Evolutionary conservation across 2,329 filamentous ascomycete genomes (phyloP).

Genomic region (Aspergillus costaricaensis): DNA sequence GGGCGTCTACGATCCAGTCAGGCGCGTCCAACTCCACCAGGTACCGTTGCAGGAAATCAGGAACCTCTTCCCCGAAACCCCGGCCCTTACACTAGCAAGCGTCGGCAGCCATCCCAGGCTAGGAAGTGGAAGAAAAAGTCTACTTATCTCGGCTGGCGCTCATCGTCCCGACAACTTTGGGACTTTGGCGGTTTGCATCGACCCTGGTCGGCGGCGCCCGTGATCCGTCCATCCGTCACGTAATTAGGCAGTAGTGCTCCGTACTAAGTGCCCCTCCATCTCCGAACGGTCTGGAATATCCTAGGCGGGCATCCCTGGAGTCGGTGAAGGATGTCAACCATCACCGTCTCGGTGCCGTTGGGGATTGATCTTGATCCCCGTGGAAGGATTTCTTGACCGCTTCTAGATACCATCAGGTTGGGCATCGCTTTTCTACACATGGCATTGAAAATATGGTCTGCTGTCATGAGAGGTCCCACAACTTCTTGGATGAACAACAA

Average conservation of each 20-base stretch:
- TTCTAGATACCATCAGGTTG: slow-evolving; percentile 5
- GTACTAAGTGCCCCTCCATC: background rate
- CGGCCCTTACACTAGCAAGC: slow-evolving; percentile 32
- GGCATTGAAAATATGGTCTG: slow-evolving; percentile 11
- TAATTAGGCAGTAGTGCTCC: slow-evolving; percentile 1
- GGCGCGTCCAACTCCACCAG: slow-evolving; percentile 12
- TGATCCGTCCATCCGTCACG: background rate
- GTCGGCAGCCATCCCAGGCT: slow-evolving; percentile 21
- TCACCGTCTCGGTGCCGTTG: background rate
- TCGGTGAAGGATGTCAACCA: background rate
- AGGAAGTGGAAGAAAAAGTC: slow-evolving; percentile 14
- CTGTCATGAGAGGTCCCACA: background rate
- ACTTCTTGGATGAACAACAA: no score
- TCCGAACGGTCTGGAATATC: slow-evolving; percentile 1
- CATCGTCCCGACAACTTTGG: slow-evolving; percentile 16
- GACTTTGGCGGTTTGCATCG: background rate
- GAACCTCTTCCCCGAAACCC: slow-evolving; percentile 35
- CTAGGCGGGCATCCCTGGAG: background rate
- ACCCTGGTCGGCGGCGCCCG: background rate
- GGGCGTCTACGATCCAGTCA: background rate
- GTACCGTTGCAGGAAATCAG: slow-evolving; percentile 34
- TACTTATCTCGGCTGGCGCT: slow-evolving; percentile 15
- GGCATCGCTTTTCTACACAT: slow-evolving; percentile 10
- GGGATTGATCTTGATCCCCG: background rate
- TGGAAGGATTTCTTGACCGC: slow-evolving; percentile 13